Conservation (phyloP, 345 rosid genomes). For the Capsella bursapastoris region DNA sequence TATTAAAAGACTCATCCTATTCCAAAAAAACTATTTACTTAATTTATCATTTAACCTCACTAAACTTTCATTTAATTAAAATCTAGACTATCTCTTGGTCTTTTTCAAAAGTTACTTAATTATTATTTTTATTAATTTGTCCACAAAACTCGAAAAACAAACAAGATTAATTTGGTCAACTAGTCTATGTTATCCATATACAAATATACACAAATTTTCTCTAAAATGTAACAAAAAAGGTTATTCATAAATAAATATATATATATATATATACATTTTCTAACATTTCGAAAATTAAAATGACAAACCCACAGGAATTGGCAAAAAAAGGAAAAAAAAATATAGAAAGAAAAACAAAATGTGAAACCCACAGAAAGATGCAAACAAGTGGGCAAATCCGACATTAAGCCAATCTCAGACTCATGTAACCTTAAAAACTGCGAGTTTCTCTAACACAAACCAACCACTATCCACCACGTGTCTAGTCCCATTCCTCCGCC, state of each 20-base stretch:
- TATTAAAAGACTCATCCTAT: no score
- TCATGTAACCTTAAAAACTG: conserved; percentile 38
- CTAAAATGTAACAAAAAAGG: background rate
- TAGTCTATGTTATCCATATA: background rate
- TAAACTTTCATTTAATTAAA: no score
- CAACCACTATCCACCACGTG: conserved; percentile 43
- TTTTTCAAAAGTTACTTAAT: no score
- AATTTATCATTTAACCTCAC: no score
- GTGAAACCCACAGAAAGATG: conserved; percentile 29
- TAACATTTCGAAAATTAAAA: background rate
- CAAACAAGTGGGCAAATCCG: conserved; percentile 42
- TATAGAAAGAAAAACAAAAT: background rate
- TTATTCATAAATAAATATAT: background rate
- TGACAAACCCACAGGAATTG: background rate
- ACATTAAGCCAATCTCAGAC: conserved; percentile 25
- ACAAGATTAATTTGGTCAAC: background rate
- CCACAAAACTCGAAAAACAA: background rate
- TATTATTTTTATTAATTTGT: no score
- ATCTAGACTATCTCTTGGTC: no score
- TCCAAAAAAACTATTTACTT: no score
- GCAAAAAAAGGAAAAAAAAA: background rate
- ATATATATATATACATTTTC: no score
- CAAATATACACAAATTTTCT: background rate
- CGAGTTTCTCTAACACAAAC: conserved; percentile 13
- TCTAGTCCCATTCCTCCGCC: conserved; percentile 57